Evolutionary conservation across 1,284 basidiomycete species (phyloP).

Genomic region (Inonotus obliquus): DNA sequence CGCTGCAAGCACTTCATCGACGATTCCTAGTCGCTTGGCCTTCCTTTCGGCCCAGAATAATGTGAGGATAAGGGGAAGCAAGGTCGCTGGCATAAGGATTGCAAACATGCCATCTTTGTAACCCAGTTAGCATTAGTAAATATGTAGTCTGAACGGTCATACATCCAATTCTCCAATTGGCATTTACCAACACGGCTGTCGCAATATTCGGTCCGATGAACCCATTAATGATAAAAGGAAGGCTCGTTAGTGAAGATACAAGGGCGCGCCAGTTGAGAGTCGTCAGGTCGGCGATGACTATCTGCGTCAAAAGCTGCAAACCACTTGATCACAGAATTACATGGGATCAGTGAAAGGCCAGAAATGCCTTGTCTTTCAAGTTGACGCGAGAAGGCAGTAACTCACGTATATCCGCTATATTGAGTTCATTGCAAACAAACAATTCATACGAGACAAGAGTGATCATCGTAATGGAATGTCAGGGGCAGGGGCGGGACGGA

Average conservation of each 20-base stretch:
- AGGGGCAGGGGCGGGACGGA: too few relatives aligned
- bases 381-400: not conserved
- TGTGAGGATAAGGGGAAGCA: constrained; percentile 56
- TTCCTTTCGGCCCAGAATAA: constrained; percentile 70
- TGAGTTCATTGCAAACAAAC: not conserved
- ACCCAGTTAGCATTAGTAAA: not conserved
- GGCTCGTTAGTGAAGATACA: constrained; percentile 55
- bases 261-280: constrained; percentile 76
- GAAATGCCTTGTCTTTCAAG: too few relatives aligned
- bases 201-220: constrained; percentile 72
- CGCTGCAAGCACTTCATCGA: constrained; percentile 22
- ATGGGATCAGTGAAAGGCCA: too few relatives aligned
- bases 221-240: constrained; percentile 65
- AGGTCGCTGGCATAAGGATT: constrained; percentile 50
- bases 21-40: constrained; percentile 48
- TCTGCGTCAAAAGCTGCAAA: constrained; percentile 69
- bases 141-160: constrained; percentile 21
- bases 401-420: not conserved
- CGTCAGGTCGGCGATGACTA: constrained; percentile 78
- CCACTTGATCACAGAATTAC: constrained; percentile 33
- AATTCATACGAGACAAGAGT: not conserved
- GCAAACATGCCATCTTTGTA: constrained; percentile 62
- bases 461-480: not conserved
- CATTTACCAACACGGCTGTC: constrained; percentile 47
- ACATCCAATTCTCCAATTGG: constrained; percentile 77